phyloP scores from a whole-genome alignment of 2,329 filamentous ascomycete species.

The Pseudocercospora macadamiae region DNA sequence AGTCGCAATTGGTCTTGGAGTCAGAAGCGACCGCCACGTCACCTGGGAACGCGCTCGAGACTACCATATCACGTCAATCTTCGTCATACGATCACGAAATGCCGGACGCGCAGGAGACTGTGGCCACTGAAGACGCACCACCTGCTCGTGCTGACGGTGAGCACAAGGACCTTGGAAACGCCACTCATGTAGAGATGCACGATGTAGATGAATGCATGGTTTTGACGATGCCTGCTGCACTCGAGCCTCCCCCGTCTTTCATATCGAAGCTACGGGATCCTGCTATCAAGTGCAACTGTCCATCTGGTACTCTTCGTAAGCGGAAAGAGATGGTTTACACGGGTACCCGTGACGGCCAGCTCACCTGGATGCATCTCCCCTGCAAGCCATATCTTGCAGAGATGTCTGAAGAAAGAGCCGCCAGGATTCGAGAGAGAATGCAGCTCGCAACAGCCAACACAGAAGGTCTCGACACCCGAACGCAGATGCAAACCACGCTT shows the following conservation, averaged over 20 bases:
- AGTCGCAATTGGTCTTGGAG: too few relatives aligned
- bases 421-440: not conserved
- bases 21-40: too few relatives aligned
- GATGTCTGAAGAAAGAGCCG: constrained; percentile 5
- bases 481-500: constrained; percentile 3
- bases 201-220: not conserved
- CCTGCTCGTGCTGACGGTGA: too few relatives aligned
- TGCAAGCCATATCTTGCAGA: constrained; percentile 19
- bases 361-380: constrained; percentile 21
- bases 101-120: too few relatives aligned
- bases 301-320: constrained; percentile 15
- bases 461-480: not conserved
- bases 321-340: constrained; percentile 13
- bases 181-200: not conserved
- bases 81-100: too few relatives aligned
- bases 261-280: constrained; percentile 7
- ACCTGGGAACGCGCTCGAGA: too few relatives aligned
- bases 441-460: not conserved
- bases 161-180: not conserved
- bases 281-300: constrained; percentile 21
- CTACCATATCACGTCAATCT: too few relatives aligned
- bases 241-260: not conserved
- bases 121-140: too few relatives aligned
- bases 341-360: constrained; percentile 1
- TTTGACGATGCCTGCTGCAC: not conserved